Conservation (phyloP, 2,329 filamentous ascomycete species). For the Helotiales sp. region DNA sequence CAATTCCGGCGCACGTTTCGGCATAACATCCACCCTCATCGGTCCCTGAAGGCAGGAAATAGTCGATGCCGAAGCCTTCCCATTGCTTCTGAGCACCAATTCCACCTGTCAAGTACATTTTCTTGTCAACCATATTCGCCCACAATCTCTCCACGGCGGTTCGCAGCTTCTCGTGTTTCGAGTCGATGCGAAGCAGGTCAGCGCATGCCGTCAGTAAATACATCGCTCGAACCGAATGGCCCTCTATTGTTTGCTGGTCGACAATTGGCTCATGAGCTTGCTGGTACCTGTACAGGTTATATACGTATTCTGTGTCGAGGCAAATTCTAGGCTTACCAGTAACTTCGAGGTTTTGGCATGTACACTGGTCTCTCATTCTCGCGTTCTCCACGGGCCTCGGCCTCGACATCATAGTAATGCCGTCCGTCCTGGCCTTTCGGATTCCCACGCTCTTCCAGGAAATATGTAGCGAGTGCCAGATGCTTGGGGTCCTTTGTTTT, state of each 20-base stretch:
- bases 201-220: constrained; percentile 60
- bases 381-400: constrained; percentile 48
- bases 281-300: constrained; percentile 46
- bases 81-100: constrained; percentile 58
- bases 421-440: constrained; percentile 46
- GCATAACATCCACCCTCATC: constrained; percentile 64
- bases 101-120: constrained; percentile 64
- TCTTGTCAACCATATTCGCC: constrained; percentile 60
- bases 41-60: constrained; percentile 57
- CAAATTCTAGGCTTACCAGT: constrained; percentile 35
- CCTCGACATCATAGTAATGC: constrained; percentile 57
- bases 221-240: constrained; percentile 60
- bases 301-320: neutral
- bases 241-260: constrained; percentile 55
- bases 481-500: constrained; percentile 40
- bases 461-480: constrained; percentile 53
- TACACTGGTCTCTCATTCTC: constrained; percentile 47
- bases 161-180: constrained; percentile 2
- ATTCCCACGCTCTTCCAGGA: constrained; percentile 58
- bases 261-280: constrained; percentile 57
- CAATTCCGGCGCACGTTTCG: constrained; percentile 61
- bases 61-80: constrained; percentile 60
- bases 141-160: constrained; percentile 50
- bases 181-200: constrained; percentile 48
- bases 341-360: constrained; percentile 43